phyloP scores from a whole-genome alignment of 202 grass and related monocot species.

The Panicum virgatum region DNA sequence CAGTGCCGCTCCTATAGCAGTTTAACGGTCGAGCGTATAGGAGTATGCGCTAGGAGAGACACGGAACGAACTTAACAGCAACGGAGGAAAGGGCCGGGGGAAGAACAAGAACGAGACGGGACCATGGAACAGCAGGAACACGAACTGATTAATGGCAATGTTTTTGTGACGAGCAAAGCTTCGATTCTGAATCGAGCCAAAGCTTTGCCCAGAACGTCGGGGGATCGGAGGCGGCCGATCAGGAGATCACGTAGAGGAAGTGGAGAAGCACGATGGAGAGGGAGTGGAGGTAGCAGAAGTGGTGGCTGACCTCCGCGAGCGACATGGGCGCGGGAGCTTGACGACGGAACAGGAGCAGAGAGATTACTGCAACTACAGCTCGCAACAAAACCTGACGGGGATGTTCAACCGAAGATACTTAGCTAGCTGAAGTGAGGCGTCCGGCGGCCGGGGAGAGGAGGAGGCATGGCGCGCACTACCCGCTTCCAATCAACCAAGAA shows the following conservation, averaged over 20 bases:
- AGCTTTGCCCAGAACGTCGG: not conserved
- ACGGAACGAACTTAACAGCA: constrained; percentile 6
- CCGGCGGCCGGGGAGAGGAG: not conserved
- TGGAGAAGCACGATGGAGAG: constrained; percentile 86
- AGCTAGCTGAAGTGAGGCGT: constrained; percentile 8
- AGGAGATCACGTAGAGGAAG: constrained; percentile 95
- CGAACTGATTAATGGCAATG: not conserved
- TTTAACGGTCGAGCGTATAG: not conserved
- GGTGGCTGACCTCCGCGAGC: constrained; percentile 38
- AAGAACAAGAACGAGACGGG: constrained; percentile 20
- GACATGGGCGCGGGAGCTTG: constrained; percentile 36
- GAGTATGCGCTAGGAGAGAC: constrained; percentile 12
- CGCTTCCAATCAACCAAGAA: constrained; percentile 10
- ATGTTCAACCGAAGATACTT: not conserved
- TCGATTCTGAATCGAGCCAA: not conserved
- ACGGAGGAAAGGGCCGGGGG: not conserved
- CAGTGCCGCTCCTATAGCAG: not conserved
- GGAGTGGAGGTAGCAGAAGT: constrained; percentile 79
- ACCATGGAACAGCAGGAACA: not conserved
- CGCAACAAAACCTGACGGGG: not conserved
- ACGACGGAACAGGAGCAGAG: not conserved
- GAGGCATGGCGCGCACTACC: not conserved
- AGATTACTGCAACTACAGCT: not conserved
- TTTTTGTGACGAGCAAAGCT: constrained; percentile 31
- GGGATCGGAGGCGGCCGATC: constrained; percentile 15